A percentile compares a stretch with the other conserved stretches of the same genome.
phyloP scores from a whole-genome alignment of 441 rosid genomes.

The Geranium incanum region DNA sequence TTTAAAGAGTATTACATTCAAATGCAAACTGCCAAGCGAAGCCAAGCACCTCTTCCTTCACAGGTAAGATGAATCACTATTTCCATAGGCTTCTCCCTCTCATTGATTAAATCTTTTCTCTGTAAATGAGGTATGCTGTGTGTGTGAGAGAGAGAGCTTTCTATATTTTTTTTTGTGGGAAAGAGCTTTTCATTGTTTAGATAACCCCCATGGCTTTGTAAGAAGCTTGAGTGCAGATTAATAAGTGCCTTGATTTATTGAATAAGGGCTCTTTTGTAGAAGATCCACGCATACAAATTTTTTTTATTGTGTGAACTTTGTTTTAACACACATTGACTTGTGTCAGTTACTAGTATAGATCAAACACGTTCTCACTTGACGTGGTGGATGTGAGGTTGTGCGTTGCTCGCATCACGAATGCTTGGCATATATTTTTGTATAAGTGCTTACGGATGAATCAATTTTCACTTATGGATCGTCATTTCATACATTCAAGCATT shows the following conservation, averaged over 20 bases:
- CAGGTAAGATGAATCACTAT: conserved; percentile 40
- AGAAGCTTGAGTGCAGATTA: not conserved
- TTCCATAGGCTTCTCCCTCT: not conserved
- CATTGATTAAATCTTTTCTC: not conserved
- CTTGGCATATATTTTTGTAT: not conserved
- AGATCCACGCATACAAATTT: not conserved
- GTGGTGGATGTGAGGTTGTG: not conserved
- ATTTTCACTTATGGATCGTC: not conserved
- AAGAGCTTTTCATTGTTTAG: not conserved
- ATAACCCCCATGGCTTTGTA: not conserved
- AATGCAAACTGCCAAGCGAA: conserved; percentile 89
- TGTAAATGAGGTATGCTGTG: not conserved
- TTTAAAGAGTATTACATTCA: conserved; percentile 82
- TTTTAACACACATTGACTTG: not conserved
- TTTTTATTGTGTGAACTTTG: not conserved
- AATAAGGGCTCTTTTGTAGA: not conserved
- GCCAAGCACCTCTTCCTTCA: conserved; percentile 83
- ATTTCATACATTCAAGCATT: not conserved
- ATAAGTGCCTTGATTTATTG: not conserved
- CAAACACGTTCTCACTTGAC: too few relatives aligned
- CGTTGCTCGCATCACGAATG: not conserved
- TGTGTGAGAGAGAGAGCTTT: not conserved
- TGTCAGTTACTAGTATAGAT: not conserved
- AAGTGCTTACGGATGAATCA: not conserved
- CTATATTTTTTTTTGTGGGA: not conserved